Evolutionary conservation across 495 filamentous ascomycete genomes (phyloP), one percentile per base, ranked within the genome.

Genomic region (Aspergillus kassunensis): DNA sequence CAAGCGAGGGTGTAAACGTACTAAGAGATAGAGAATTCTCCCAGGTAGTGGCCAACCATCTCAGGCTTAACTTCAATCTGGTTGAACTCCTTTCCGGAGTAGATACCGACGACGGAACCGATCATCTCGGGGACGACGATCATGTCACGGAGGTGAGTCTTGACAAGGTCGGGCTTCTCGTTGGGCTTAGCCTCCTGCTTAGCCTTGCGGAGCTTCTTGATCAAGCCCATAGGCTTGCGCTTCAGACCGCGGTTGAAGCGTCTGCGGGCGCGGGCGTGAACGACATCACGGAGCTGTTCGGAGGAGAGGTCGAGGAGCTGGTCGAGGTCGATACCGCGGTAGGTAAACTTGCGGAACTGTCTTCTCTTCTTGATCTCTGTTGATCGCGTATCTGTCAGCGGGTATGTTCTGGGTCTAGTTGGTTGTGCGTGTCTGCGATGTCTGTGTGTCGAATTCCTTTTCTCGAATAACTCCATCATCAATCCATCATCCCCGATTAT

Each of bases 41-140:
- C 93, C 53, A 98, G 82, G 83, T 98, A 98, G 82, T 96, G 91
- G 69, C 93, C 93, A 77, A 98, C 93, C 93, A 98, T 98, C 85
- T 98, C 93, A 54, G 93, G 93, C 84, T 95, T 96, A 79, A 98
- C 93, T 75, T 98, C 93, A 62, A 98, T 90, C 82, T 95, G 91
- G 83, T 98, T 98, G 86, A 97, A 98, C 79, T 97, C 95, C 85
- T 98, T 98, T 72, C 93, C 93, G 55, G 89, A 93, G 85, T 98
- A 98, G 81, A 98, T 93, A 72, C 92, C 93, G 67, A 98, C 86
- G 64, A 98, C 93, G 72, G 79, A 85, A 57, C 93, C 93, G 72
- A 98, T 98, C 92, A 98, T 96, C 84, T 98, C 93, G 59, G 77
- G 93, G 64, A 98, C 93, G 66, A 98, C 84, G 69, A 98, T 97